Conservation (phyloP, 78 protist genomes). For the Polysphondylium violaceum region DNA sequence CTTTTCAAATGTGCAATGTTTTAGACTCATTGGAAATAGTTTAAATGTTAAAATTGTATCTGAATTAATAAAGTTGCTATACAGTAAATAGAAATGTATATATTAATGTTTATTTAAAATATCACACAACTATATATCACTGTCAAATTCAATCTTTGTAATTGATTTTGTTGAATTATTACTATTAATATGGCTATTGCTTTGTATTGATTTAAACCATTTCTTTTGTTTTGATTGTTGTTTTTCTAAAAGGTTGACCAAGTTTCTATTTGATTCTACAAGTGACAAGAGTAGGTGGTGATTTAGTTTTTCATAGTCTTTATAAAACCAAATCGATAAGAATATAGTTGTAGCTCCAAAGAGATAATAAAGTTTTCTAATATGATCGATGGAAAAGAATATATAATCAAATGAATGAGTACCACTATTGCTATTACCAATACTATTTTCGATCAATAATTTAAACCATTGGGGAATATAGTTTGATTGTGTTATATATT, state of each 20-base stretch:
- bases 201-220: too few species aligned
- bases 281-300: constrained; percentile 13
- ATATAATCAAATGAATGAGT: background rate
- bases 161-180: too few species aligned
- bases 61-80: constrained; percentile 32
- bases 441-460: background rate
- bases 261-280: background rate
- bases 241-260: background rate
- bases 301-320: constrained; percentile 50
- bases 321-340: constrained; percentile 33
- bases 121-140: too few species aligned
- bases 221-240: too few species aligned
- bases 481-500: too few species aligned
- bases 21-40: constrained; percentile 69
- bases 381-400: background rate
- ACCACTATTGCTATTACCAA: background rate
- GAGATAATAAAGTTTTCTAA: constrained; percentile 2
- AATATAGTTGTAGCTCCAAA: background rate
- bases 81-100: too few species aligned
- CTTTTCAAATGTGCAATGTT: constrained; percentile 14
- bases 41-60: constrained; percentile 66
- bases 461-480: too few species aligned
- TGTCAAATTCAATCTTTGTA: too few species aligned
- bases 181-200: too few species aligned
- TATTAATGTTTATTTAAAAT: too few species aligned